These are phyloP conservation scores for Boletellus emodensis DNA, from an alignment of 768 basidiomycete species.

Conservation along the genomic window DNA sequence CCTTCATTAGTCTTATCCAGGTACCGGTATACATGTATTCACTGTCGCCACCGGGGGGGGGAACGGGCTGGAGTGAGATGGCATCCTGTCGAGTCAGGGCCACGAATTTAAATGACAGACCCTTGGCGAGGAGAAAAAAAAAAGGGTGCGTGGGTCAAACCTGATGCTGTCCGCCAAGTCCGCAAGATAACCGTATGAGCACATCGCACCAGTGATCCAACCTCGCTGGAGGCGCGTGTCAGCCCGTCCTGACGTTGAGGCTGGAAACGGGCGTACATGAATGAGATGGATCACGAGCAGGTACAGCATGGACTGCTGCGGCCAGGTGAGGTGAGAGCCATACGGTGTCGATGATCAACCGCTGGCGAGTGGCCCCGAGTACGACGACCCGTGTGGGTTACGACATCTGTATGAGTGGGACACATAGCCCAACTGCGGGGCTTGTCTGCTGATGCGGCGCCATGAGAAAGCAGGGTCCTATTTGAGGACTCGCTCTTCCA, in stretches of 20 bases:
- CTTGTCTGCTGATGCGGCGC: slow-evolving; percentile 5
- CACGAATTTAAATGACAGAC: not conserved
- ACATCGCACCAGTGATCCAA: not conserved
- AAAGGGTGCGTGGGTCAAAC: slow-evolving; percentile 10
- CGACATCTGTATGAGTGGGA: slow-evolving; percentile 17
- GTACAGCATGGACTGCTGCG: slow-evolving; percentile 15
- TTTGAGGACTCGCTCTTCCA: slow-evolving; percentile 14
- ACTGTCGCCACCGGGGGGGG: slow-evolving; percentile 6
- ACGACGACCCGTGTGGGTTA: slow-evolving; percentile 25
- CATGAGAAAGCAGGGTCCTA: slow-evolving; percentile 16
- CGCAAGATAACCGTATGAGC: slow-evolving; percentile 13
- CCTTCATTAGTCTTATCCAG: slow-evolving; percentile 26
- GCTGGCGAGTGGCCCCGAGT: slow-evolving; percentile 8
- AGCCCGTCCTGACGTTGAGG: slow-evolving; percentile 10
- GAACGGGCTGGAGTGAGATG: not conserved
- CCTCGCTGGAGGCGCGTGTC: slow-evolving; percentile 24
- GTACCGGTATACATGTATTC: slow-evolving; percentile 25
- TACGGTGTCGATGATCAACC: slow-evolving; percentile 12
- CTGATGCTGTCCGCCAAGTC: not conserved
- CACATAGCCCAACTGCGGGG: slow-evolving; percentile 15
- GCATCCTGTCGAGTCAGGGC: not conserved
- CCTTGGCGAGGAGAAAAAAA: not conserved
- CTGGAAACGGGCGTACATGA: slow-evolving; percentile 18
- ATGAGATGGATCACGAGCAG: slow-evolving; percentile 12
- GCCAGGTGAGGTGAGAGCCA: slow-evolving; percentile 20